Evolutionary conservation across 1,139 yeast species (phyloP).

Genomic region (Wickerhamiella pararugosa): DNA sequence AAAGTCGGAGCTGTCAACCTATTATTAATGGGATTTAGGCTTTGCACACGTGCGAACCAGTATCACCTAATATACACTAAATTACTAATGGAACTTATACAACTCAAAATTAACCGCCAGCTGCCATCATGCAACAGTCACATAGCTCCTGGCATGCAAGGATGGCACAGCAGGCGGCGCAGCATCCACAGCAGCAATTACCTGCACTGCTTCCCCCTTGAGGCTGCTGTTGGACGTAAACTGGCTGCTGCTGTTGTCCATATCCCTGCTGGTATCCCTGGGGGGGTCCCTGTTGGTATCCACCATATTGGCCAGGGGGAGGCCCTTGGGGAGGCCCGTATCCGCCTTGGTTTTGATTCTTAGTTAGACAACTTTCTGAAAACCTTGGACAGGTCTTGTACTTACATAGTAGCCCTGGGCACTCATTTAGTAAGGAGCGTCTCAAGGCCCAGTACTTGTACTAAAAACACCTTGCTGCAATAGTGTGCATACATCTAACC

Average conservation of each 20-base stretch:
- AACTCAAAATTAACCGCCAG: not conserved
- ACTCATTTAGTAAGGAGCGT: constrained; percentile 1
- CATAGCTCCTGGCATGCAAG: constrained; percentile 7
- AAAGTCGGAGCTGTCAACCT: no score
- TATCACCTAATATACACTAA: no score
- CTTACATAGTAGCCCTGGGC: constrained; percentile 9
- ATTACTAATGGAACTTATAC: not conserved
- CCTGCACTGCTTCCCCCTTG: constrained; percentile 2
- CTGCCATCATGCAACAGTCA: constrained; percentile 5
- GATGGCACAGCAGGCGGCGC: constrained; percentile 8
- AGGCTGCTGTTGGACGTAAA: constrained; percentile 7
- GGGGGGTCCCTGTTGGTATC: constrained; percentile 2
- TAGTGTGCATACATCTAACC: no score
- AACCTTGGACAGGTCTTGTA: not conserved
- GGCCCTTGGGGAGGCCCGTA: constrained; percentile 7
- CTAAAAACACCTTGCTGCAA: no score
- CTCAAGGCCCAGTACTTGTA: no score
- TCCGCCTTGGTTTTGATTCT: constrained; percentile 3
- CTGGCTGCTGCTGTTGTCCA: constrained; percentile 6
- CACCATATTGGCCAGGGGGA: constrained; percentile 5
- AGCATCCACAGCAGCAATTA: constrained; percentile 9
- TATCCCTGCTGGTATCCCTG: constrained; percentile 7
- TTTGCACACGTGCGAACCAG: no score
- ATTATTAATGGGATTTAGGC: no score
- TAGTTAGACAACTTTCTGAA: not conserved